Evolutionary conservation across 148 eudicot species (phyloP).

Genomic region (Nepenthes gracilis): DNA sequence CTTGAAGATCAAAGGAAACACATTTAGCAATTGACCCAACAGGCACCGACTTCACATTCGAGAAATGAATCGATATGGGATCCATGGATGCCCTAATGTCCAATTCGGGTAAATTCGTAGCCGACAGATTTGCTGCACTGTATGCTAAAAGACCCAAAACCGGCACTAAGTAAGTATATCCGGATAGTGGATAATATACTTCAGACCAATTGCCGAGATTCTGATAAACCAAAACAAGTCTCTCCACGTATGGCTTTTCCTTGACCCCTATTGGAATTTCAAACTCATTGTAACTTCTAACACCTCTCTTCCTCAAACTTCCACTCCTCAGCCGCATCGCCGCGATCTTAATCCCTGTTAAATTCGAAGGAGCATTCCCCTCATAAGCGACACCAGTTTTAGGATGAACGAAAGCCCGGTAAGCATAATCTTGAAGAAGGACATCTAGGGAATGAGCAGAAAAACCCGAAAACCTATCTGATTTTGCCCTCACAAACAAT

Average conservation of each 20-base stretch:
- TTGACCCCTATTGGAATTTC: slow-evolving; percentile 47
- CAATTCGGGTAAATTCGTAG: slow-evolving; percentile 40
- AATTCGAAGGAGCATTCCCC: slow-evolving; percentile 50
- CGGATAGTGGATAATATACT: slow-evolving; percentile 43
- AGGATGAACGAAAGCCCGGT: slow-evolving; percentile 47
- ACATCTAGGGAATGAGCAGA: slow-evolving; percentile 46
- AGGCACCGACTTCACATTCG: slow-evolving; percentile 28
- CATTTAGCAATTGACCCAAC: slow-evolving; percentile 41
- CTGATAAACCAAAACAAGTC: slow-evolving; percentile 78
- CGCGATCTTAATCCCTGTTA: slow-evolving; percentile 60
- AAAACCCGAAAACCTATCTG: slow-evolving; percentile 5
- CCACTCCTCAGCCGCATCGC: slow-evolving; percentile 82
- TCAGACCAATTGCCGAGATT: slow-evolving; percentile 67
- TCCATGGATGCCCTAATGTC: slow-evolving; percentile 32
- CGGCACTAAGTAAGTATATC: slow-evolving; percentile 52
- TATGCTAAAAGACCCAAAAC: slow-evolving; percentile 88
- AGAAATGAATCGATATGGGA: slow-evolving; percentile 51
- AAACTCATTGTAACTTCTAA: slow-evolving; percentile 45
- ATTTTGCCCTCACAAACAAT: slow-evolving; percentile 30
- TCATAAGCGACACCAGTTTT: slow-evolving; percentile 50
- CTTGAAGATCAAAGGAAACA: slow-evolving; percentile 42
- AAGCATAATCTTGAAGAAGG: slow-evolving; percentile 75
- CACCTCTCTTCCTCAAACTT: slow-evolving; percentile 51
- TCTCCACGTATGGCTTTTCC: slow-evolving; percentile 53
- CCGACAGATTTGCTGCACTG: slow-evolving; percentile 47